A percentile compares a stretch with the other conserved stretches of the same genome.
Evolutionary conservation across 1,284 basidiomycete species (phyloP).

Genomic region (Megacollybia platyphylla): DNA sequence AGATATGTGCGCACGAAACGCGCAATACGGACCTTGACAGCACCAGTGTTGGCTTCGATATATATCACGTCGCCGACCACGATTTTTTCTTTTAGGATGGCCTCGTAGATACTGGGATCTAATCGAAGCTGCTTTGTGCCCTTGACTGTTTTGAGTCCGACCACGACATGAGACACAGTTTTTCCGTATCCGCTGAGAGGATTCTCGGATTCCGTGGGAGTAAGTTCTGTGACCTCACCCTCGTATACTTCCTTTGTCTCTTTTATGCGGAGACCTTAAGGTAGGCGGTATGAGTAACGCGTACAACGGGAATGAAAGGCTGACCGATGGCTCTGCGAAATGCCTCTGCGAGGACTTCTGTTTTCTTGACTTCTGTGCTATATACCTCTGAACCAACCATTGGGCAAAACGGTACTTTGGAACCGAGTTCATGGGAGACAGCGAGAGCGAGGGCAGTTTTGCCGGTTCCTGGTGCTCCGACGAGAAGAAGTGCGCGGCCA

Average conservation of each 20-base stretch:
- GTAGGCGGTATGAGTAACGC: conserved; percentile 4
- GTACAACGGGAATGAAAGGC: conserved; percentile 15
- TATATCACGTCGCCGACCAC: conserved; percentile 96
- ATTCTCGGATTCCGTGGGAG: conserved; percentile 91
- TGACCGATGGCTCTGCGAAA: conserved; percentile 93
- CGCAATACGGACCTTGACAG: conserved; percentile 67
- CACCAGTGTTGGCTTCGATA: conserved; percentile 88
- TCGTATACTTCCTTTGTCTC: conserved; percentile 99
- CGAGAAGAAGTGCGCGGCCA: conserved; percentile 80
- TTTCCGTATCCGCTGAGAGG: conserved; percentile 96
- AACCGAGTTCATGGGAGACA: conserved; percentile 87
- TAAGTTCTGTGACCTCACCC: conserved; percentile 95
- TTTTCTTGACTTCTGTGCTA: conserved; percentile 97
- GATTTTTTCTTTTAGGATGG: conserved; percentile 95
- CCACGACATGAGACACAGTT: conserved; percentile 93
- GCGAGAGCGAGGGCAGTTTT: conserved; percentile 95
- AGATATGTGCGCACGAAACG: background rate
- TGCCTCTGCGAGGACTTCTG: conserved; percentile 92
- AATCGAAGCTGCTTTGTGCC: conserved; percentile 96
- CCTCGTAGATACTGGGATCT: conserved; percentile 94
- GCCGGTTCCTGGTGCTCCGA: conserved; percentile 86
- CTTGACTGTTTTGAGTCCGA: conserved; percentile 94
- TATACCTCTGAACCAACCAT: conserved; percentile 99
- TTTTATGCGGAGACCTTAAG: conserved; percentile 82
- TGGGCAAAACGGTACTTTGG: conserved; percentile 95